Conservation (phyloP, 1,139 yeast genomes). For the Suhomyces bribrorum region DNA sequence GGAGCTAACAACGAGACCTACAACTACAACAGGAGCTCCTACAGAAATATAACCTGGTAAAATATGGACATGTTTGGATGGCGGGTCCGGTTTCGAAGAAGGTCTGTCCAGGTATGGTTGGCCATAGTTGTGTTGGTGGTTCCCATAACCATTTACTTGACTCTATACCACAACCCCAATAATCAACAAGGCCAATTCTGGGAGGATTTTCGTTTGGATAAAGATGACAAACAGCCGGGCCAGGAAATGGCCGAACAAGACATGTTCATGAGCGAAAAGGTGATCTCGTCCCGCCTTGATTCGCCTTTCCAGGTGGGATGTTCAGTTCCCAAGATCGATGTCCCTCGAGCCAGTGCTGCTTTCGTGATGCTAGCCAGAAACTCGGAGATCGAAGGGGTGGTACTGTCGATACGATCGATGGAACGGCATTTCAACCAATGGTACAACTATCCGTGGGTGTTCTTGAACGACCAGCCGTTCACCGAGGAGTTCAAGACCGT, state of each 20-base stretch:
- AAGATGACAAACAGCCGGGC: slow-evolving; percentile 1
- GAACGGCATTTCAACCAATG: slow-evolving; percentile 89
- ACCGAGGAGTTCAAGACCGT: slow-evolving; percentile 57
- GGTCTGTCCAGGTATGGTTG: neutral
- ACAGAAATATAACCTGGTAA: too few species aligned
- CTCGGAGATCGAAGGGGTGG: slow-evolving; percentile 67
- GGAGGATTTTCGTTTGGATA: slow-evolving; percentile 4
- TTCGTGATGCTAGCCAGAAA: slow-evolving; percentile 83
- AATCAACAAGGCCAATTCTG: slow-evolving; percentile 9
- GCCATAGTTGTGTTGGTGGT: neutral
- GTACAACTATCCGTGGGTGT: slow-evolving; percentile 88
- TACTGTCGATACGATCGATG: slow-evolving; percentile 65
- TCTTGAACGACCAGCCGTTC: slow-evolving; percentile 78
- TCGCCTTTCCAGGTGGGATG: slow-evolving; percentile 57
- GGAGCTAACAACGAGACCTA: too few species aligned
- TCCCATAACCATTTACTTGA: too few species aligned
- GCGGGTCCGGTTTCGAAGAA: slow-evolving; percentile 1
- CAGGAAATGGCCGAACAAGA: slow-evolving; percentile 5
- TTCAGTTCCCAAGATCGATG: slow-evolving; percentile 33
- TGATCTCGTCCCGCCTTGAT: slow-evolving; percentile 35
- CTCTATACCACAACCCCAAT: too few species aligned
- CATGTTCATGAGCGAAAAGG: slow-evolving; percentile 28
- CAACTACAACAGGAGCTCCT: too few species aligned
- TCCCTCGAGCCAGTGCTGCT: slow-evolving; percentile 66
- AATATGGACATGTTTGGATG: too few species aligned